Base-by-base conservation (phyloP, 192 early-diverging fungal species). In the Mortierella antarctica region DNA sequence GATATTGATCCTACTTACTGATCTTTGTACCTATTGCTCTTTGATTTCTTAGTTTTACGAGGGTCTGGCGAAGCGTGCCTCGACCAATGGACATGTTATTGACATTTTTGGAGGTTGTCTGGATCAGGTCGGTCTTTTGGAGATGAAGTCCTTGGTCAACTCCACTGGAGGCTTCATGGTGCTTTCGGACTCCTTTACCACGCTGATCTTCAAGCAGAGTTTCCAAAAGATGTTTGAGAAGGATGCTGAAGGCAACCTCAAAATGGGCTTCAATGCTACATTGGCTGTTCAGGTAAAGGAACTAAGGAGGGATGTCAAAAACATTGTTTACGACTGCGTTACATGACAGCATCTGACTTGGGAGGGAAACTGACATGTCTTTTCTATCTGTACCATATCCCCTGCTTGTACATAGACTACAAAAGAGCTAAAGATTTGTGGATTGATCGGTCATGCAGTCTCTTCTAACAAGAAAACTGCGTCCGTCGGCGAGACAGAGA, bases 231-330 rank as follows among this genome's bases (percentile, higher is more conserved):
- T 98, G 49, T 97, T 99, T 84, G 90, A 91, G 71, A 98, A 97
- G 86, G 97, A 99, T 74, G 88, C 78, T n/a, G 89, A 94, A 63
- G 96, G 94, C 8, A 88, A 92, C 65, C 86, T 99, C 83, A 90
- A 93, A 76, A 96, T 98, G 94, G 98, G 94, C 12, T 99, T 98
- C 88, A 99, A 99, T 76, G 98, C 96, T 8, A 95, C 93, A 10
- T 73, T 99, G 44, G 98, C 98, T 84, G 98, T 99, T 39, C 95
- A 95, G 88, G 92, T 94, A 88, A 46, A 50, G 31, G 1, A 40
- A 2, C 65, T 31, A 57, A 20, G 21, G 41, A 39, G 10, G 17
- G 7, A 18, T 20, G 50, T 18, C 47, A 11, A 39, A 23, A 40
- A 15, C 17, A 9, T 66, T 64, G 5, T 7, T 52, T 9, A 31